Evolutionary conservation across 129 eudicot genomes (phyloP).

Genomic region (Flaveria robusta): DNA sequence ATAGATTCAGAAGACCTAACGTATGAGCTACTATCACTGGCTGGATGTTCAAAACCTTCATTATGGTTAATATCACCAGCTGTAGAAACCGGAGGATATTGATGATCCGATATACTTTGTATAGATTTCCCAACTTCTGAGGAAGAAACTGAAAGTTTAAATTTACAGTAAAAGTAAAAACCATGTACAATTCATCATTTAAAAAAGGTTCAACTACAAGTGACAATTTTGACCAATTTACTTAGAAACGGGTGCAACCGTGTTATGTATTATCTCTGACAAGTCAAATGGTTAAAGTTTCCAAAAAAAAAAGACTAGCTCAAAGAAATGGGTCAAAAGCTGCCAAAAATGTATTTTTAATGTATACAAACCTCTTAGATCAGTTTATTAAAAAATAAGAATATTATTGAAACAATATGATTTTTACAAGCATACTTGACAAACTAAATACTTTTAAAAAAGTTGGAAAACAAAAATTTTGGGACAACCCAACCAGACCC

Average conservation of each 20-base stretch:
- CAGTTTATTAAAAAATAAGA: no score
- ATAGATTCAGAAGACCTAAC: slow-evolving; percentile 42
- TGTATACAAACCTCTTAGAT: neutral
- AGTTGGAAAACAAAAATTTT: no score
- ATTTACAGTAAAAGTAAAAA: slow-evolving; percentile 8
- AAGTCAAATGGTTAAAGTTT: neutral
- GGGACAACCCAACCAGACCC: neutral
- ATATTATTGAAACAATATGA: no score
- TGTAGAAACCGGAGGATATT: slow-evolving; percentile 33
- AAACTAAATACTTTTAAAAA: no score
- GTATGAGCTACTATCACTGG: slow-evolving; percentile 39
- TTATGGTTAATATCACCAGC: slow-evolving; percentile 42
- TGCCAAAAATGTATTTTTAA: neutral
- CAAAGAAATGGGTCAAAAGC: neutral
- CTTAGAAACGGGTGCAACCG: neutral
- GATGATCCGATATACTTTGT: slow-evolving; percentile 24
- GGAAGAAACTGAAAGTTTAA: slow-evolving; percentile 18
- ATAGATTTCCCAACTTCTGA: slow-evolving; percentile 22
- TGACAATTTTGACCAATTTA: neutral
- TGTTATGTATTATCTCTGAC: neutral
- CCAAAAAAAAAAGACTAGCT: neutral
- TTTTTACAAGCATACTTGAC: no score
- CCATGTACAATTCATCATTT: neutral
- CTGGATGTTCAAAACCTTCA: slow-evolving; percentile 33
- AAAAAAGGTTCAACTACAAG: neutral